These are phyloP conservation scores for Leccinum subrobustum DNA, from an alignment of 1,284 basidiomycete species.

Conservation along the genomic window DNA sequence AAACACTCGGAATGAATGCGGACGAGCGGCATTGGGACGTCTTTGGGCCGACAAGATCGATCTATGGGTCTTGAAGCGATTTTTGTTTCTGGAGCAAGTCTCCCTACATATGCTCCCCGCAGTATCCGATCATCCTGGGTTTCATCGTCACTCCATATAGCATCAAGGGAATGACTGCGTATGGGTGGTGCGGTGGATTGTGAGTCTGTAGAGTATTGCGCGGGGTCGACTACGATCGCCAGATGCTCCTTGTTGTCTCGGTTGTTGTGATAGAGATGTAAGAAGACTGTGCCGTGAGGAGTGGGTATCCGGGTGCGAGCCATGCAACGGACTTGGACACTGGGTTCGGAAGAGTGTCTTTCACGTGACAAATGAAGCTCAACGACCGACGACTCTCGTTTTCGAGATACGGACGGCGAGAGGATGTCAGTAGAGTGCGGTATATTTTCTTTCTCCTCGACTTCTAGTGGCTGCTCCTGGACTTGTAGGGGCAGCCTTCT, in stretches of 20 bases:
- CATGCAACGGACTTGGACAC: conserved; percentile 81
- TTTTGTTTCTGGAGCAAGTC: conserved; percentile 63
- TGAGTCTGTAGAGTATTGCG: conserved; percentile 58
- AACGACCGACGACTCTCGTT: conserved; percentile 3
- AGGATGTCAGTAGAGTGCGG: conserved; percentile 31
- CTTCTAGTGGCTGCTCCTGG: conserved; percentile 14
- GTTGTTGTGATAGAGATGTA: conserved; percentile 94
- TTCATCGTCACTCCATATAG: conserved; percentile 83
- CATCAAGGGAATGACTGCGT: conserved; percentile 82
- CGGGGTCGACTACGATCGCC: conserved; percentile 93
- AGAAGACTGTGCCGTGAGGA: conserved; percentile 90
- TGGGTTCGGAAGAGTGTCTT: conserved; percentile 7
- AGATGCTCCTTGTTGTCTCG: conserved; percentile 93
- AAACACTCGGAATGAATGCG: conserved; percentile 99
- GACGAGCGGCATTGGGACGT: conserved; percentile 77
- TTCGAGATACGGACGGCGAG: conserved; percentile 29
- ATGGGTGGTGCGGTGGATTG: conserved; percentile 54
- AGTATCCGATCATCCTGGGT: conserved; percentile 93
- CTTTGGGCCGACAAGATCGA: conserved; percentile 20
- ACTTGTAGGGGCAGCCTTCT: conserved; percentile 53
- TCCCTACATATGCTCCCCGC: conserved; percentile 91
- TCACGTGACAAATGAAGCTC: conserved; percentile 12
- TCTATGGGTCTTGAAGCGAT: conserved; percentile 49
- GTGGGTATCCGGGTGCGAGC: conserved; percentile 97
- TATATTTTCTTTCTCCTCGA: conserved; percentile 28